Base-by-base conservation (phyloP, 2,329 filamentous ascomycete genomes). In the Aureobasidium leucospermi region DNA sequence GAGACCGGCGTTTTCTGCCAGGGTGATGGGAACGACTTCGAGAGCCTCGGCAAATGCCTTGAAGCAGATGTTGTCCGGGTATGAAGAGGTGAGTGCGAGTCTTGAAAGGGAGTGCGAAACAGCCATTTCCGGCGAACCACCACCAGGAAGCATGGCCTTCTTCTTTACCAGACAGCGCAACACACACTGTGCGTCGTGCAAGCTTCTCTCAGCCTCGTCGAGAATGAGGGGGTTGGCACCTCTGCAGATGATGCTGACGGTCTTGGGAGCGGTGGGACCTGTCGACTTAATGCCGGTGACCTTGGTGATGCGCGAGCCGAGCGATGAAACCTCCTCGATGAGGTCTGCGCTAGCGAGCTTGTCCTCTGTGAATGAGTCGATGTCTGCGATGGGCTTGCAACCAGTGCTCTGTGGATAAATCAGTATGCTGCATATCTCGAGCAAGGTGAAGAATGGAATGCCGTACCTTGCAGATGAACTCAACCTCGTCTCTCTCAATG, bases 131-230 rank as follows among this genome's bases (percentile, higher is more conserved):
- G 94, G 90, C 1, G 94, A 94, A 72, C 94, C 94, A 69, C 94
- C 94, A 74, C 94, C 94, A 13, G 95, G 93, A 68, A 99, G 96
- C 60, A 99, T 84, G n/a, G 94, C 94, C 79, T 95, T 96, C 85
- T 97, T 99, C 85, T 99, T 99, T 67, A 99, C 94, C 62, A 99
- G 78, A 72, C 94, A 99, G 68, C 94, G 88, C 67, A 99, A 92
- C 53, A 97, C 94, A 73, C 94, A 99, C 65, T 97, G 90, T 32
- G 94, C 94, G 69, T 99, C 94, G 81, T 99, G 94, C 59, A 99
- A 83, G 66, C 89, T 94, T 68, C 94, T 90, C 81, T 97, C 94
- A 0, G 94, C 95, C 78, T 99, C 94, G 71, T 99, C 94, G 52
- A 99, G 81, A 70, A 99, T 96, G 65, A 99, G 81, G 62, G 81